phyloP scores from a whole-genome alignment of 768 basidiomycete genomes.

The Rhizopogon roseolus region DNA sequence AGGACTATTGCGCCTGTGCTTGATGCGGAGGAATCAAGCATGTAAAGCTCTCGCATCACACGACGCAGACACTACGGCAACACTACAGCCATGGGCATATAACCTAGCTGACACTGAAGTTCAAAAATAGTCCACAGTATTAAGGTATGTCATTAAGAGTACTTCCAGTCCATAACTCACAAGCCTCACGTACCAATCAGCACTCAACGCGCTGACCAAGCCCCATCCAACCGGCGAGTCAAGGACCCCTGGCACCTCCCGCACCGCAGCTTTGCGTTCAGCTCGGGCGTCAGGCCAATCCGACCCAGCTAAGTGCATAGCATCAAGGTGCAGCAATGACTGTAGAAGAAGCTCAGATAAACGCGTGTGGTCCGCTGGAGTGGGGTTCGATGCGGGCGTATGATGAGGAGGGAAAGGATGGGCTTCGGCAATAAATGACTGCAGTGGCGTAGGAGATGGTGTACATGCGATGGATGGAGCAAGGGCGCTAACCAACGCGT shows the following conservation, averaged over 20 bases:
- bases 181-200: not conserved
- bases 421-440: slow-evolving; percentile 6
- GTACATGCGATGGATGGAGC: not conserved
- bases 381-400: slow-evolving; percentile 4
- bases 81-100: too few relatives aligned
- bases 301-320: slow-evolving; percentile 57
- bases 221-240: slow-evolving; percentile 75
- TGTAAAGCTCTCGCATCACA: too few relatives aligned
- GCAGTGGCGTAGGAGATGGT: slow-evolving; percentile 5
- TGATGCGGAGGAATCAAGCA: too few relatives aligned
- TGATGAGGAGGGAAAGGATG: not conserved
- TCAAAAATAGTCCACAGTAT: too few relatives aligned
- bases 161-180: not conserved
- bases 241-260: slow-evolving; percentile 76
- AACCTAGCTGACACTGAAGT: too few relatives aligned
- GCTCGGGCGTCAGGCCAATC: slow-evolving; percentile 76
- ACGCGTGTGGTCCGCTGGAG: slow-evolving; percentile 41
- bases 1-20: too few relatives aligned
- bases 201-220: slow-evolving; percentile 41
- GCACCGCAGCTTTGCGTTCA: slow-evolving; percentile 83
- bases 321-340: slow-evolving; percentile 82
- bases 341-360: slow-evolving; percentile 84
- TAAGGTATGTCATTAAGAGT: not conserved
- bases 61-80: too few relatives aligned
- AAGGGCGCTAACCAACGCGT: slow-evolving; percentile 44